Base-by-base conservation (phyloP, 2,329 filamentous ascomycete genomes). In the Trichoderma koningii region DNA sequence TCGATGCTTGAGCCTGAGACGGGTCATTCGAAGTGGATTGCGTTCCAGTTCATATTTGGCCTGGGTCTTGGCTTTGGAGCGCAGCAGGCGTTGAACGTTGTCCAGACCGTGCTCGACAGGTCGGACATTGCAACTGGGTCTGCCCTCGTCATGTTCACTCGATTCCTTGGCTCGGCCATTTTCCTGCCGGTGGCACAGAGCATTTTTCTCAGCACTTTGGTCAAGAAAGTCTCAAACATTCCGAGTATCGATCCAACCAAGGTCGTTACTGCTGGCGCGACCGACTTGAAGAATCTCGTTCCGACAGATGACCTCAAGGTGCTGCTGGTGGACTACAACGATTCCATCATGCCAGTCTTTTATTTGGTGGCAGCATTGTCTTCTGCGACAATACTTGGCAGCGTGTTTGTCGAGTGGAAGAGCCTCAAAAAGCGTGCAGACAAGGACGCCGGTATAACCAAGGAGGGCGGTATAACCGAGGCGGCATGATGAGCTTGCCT, bases 111-210 rank as follows among this genome's bases (percentile, higher is more conserved):
- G 0, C 73, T 83, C 4, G 71, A 70, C 6, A 69, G 74, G 28
- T 71, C 72, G 1, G 80, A 83, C 52, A 78, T 83, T n/a, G 77
- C 81, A 2, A 79, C 77, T 5, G 81, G 79, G 3, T 80, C 78
- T 12, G 78, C 81, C 1, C 72, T 77, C n/a, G 76, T 82, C 42
- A 76, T 84, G 47, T 83, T 85, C 66, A 64, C 72, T 17, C 79
- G 81, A 69, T 76, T 76, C 0, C 70, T 83, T 0, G 79, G 78
- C 28, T 78, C 79, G 5, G 74, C 79, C 6, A 71, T 86, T 1
- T 85, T 85, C 66, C 78, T 87, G 30, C 79, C 47, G 3, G 57
- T 62, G 5, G 57, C 57, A 21, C 57, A 62, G 21, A 62, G 19
- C 1, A 19, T 62, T 23, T 62, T 62, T 3, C 38, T 62, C 17